A percentile compares a stretch with the other conserved stretches of the same genome.
Evolutionary conservation across 2,329 filamentous ascomycete species (phyloP).

Genomic region (Penicillium concentricum): DNA sequence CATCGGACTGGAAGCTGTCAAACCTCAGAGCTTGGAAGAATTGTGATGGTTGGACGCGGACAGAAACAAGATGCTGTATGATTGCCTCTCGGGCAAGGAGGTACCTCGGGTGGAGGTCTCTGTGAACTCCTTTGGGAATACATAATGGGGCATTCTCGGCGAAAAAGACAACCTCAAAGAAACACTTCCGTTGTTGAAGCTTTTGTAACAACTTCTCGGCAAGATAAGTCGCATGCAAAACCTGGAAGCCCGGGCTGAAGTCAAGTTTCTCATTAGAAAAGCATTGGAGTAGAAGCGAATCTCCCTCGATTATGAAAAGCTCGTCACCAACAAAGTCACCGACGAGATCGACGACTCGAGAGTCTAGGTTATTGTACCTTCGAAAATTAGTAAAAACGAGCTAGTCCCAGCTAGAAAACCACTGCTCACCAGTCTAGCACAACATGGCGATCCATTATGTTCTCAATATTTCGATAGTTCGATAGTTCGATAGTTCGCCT

Average conservation of each 20-base stretch:
- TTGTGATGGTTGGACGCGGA: slow-evolving; percentile 40
- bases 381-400: neutral
- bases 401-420: neutral
- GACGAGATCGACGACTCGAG: slow-evolving; percentile 62
- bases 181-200: slow-evolving; percentile 63
- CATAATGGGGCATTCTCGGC: slow-evolving; percentile 53
- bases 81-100: slow-evolving; percentile 62
- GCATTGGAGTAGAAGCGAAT: slow-evolving; percentile 66
- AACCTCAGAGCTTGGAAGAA: slow-evolving; percentile 32
- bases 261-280: slow-evolving; percentile 64
- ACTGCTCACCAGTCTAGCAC: neutral
- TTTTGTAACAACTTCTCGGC: slow-evolving; percentile 65
- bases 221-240: slow-evolving; percentile 68
- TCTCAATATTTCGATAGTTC: neutral
- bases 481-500: neutral
- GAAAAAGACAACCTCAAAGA: slow-evolving; percentile 72
- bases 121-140: slow-evolving; percentile 47
- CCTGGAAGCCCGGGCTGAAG: slow-evolving; percentile 63
- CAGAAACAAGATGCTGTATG: slow-evolving; percentile 60
- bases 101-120: slow-evolving; percentile 51
- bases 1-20: slow-evolving; percentile 31
- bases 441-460: neutral
- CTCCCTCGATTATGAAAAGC: slow-evolving; percentile 70
- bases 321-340: slow-evolving; percentile 75
- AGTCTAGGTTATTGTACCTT: slow-evolving; percentile 28